These are phyloP conservation scores for Leccinum pseudoinsigne DNA, from an alignment of 1,284 basidiomycete species.

Conservation along the genomic window DNA sequence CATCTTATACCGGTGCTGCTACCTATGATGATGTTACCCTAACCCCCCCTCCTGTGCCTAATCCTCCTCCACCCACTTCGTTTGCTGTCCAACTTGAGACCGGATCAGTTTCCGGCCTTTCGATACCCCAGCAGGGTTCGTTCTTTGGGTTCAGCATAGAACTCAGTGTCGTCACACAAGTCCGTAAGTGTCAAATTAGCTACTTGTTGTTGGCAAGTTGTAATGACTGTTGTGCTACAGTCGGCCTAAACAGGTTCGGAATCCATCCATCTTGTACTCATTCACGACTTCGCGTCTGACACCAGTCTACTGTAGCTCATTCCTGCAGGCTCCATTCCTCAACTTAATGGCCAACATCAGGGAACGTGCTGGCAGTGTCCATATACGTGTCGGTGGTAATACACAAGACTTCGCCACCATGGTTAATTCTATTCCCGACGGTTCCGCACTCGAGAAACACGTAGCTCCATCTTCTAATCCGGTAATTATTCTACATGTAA, in stretches of 20 bases:
- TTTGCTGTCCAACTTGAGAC: slow-evolving; percentile 44
- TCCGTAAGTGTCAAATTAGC: slow-evolving; percentile 39
- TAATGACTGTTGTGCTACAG: slow-evolving; percentile 2
- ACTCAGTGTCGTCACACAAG: slow-evolving; percentile 47
- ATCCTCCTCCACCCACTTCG: slow-evolving; percentile 38
- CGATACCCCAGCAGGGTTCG: slow-evolving; percentile 56
- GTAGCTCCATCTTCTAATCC: neutral
- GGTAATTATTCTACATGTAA: neutral
- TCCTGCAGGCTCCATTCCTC: slow-evolving; percentile 48
- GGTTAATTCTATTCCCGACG: neutral
- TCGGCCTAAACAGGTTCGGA: slow-evolving; percentile 19
- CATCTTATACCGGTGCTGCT: slow-evolving; percentile 41
- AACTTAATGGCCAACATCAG: slow-evolving; percentile 32
- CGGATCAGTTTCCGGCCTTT: slow-evolving; percentile 42
- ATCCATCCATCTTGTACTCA: neutral
- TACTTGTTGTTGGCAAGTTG: neutral
- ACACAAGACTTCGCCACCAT: neutral
- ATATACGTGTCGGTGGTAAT: neutral
- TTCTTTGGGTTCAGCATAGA: slow-evolving; percentile 63
- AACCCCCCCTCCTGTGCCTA: slow-evolving; percentile 43
- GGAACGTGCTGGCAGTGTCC: neutral
- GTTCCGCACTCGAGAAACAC: neutral
- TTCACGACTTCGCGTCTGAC: neutral
- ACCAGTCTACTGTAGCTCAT: slow-evolving; percentile 27
- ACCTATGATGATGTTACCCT: slow-evolving; percentile 47